A percentile compares a stretch with the other conserved stretches of the same genome.
Evolutionary conservation across 352 stramenopile species (phyloP).

Genomic region (Phytopythium vexans): DNA sequence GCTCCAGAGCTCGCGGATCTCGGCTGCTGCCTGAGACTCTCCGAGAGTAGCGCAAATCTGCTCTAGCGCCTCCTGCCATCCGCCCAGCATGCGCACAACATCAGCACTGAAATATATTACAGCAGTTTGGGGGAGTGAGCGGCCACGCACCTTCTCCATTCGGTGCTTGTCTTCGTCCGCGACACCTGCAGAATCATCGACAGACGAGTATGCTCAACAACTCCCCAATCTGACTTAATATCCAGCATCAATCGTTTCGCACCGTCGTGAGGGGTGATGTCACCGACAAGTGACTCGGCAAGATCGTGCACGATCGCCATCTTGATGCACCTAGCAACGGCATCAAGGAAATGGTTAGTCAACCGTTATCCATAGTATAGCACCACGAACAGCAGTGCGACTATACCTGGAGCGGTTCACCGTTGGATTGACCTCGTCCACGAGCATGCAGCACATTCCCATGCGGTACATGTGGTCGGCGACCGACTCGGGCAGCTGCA

Average conservation of each 20-base stretch:
- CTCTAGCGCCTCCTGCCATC: slow-evolving; percentile 54
- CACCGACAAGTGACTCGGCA: slow-evolving; percentile 90
- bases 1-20: slow-evolving; percentile 79
- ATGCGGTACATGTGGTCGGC: slow-evolving; percentile 95
- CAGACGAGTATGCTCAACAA: too few species aligned
- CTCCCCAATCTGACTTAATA: slow-evolving; percentile 2
- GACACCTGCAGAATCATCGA: slow-evolving; percentile 42
- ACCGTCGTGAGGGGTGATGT: slow-evolving; percentile 92
- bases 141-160: slow-evolving; percentile 70
- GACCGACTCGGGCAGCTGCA: slow-evolving; percentile 87
- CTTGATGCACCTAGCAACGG: slow-evolving; percentile 66
- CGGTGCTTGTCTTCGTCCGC: slow-evolving; percentile 88
- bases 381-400: background rate
- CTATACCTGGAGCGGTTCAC: slow-evolving; percentile 65
- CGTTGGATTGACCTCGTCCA: slow-evolving; percentile 67
- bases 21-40: slow-evolving; percentile 41
- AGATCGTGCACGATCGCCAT: slow-evolving; percentile 94
- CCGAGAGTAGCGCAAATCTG: slow-evolving; percentile 61
- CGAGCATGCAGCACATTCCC: slow-evolving; percentile 88
- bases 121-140: background rate
- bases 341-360: background rate
- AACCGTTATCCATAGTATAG: slow-evolving; percentile 1
- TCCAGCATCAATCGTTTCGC: background rate
- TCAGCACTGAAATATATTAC: background rate
- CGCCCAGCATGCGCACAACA: background rate